Conservation (phyloP, 2,329 filamentous ascomycete species). For the Arthrocladium fulminans region DNA sequence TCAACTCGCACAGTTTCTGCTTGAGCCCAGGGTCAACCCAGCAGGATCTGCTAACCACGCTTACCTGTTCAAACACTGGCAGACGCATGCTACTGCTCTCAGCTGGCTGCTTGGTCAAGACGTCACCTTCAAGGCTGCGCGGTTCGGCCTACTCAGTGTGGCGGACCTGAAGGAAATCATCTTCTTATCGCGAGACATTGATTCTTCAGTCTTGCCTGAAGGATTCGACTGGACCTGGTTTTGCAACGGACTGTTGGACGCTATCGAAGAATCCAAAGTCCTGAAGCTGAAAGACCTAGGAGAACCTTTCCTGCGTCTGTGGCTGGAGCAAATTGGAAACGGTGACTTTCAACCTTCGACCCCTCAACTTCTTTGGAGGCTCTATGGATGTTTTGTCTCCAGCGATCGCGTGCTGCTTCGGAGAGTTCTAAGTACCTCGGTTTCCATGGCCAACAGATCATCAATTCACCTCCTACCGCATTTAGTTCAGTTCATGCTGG, state of each 20-base stretch:
- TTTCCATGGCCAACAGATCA: background rate
- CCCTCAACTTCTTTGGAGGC: slow-evolving; percentile 1
- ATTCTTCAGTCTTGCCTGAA: background rate
- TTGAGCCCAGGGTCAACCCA: slow-evolving; percentile 19
- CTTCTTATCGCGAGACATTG: background rate
- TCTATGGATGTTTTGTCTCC: background rate
- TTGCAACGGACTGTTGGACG: background rate
- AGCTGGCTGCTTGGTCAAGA: slow-evolving; percentile 11
- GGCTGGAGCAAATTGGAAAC: background rate
- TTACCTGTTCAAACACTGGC: slow-evolving; percentile 1
- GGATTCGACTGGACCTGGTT: background rate
- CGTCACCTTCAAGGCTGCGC: slow-evolving; percentile 13
- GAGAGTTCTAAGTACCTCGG: background rate
- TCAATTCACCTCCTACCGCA: background rate
- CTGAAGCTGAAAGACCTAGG: slow-evolving; percentile 1
- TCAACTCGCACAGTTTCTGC: slow-evolving; percentile 16
- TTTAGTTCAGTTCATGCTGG: background rate
- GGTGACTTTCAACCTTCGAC: slow-evolving; percentile 1
- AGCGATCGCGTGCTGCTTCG: background rate
- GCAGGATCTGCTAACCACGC: slow-evolving; percentile 13
- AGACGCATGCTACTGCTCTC: background rate
- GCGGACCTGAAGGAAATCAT: slow-evolving; percentile 12
- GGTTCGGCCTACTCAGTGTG: slow-evolving; percentile 16
- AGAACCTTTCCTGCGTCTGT: background rate
- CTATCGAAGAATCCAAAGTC: background rate